A percentile compares a stretch with the other conserved stretches of the same genome.
phyloP scores from a whole-genome alignment of 2,329 filamentous ascomycete genomes.

The Stemphylium vesicarium region DNA sequence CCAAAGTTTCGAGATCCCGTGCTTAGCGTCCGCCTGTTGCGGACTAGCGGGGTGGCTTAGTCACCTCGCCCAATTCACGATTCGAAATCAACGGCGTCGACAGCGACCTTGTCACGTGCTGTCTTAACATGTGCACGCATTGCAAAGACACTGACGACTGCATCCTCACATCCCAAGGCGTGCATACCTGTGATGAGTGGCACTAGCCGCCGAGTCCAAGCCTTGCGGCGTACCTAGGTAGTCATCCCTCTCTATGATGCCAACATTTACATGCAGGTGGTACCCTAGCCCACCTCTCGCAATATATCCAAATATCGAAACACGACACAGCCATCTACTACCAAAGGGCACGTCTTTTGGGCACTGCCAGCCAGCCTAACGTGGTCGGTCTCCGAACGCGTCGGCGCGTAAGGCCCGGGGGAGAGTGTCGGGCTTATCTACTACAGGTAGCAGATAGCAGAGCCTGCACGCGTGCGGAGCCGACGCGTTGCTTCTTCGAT shows the following conservation, averaged over 20 bases:
- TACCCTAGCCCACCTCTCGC: constrained; percentile 8
- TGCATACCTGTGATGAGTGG: not conserved
- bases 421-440: not conserved
- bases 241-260: not conserved
- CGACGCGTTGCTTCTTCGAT: constrained; percentile 8
- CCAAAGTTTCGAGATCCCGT: constrained; percentile 20
- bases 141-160: not conserved
- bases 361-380: not conserved
- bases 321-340: constrained; percentile 5
- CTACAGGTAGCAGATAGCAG: not conserved
- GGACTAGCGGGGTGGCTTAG: constrained; percentile 15
- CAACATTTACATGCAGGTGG: not conserved
- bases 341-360: constrained; percentile 4
- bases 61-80: not conserved
- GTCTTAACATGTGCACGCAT: not conserved
- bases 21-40: constrained; percentile 15
- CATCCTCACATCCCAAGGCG: not conserved
- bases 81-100: not conserved
- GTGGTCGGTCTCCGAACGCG: not conserved
- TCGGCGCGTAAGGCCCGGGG: not conserved
- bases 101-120: not conserved
- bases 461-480: constrained; percentile 4
- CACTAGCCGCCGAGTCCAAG: not conserved
- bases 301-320: constrained; percentile 8
- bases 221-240: not conserved